Base-by-base conservation (phyloP, 75 land plant genomes). In the Sequoia sempervirens region DNA sequence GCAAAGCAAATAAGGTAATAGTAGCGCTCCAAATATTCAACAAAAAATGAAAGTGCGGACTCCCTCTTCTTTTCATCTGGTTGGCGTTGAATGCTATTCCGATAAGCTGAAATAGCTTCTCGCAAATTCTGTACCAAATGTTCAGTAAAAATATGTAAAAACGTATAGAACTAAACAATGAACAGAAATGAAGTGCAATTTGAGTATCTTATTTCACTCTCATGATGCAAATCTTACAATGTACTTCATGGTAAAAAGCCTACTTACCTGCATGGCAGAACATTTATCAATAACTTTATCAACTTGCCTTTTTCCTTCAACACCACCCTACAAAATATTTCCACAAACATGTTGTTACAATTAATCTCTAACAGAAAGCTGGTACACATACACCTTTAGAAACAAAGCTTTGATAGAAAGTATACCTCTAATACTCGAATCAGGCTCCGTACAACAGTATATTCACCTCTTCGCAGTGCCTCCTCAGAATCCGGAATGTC, bases 1-100 rank as follows among this genome's bases (percentile, higher is more conserved):
- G 99, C 98, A 91, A 97, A 97, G 84, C 99, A 97, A 85, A 97
- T 97, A 50, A 96, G 95, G 83, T 94, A 97, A 84, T 97, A 97
- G 83, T 97, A 97, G 70, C 98, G 92, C 83, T 97, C 99, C 87
- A 97, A 86, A 86, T 97, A 97, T 84, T 95, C 99, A 82, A 97
- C 95, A 83, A 97, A 97, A 85, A 94, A 93, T n/a, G 98, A 97
- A 76, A 97, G 95, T 17, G 90, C 90, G 45, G 99, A 91, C 84
- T 96, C 98, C 69, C 94, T 90, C 87, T 97, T 97, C 89, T 91
- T 96, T 85, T 97, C 99, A 90, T 97, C 98, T 84, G 95, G 84
- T 87, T 97, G 98, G 4, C 95, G 94, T 84, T 91, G 90, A 83
- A 97, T 96, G 83, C 94, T 97, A 85, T 91, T 97, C 53, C 98